Evolutionary conservation across 176 grass and related monocot genomes (phyloP).

Genomic region (Aegilops tauschii): DNA sequence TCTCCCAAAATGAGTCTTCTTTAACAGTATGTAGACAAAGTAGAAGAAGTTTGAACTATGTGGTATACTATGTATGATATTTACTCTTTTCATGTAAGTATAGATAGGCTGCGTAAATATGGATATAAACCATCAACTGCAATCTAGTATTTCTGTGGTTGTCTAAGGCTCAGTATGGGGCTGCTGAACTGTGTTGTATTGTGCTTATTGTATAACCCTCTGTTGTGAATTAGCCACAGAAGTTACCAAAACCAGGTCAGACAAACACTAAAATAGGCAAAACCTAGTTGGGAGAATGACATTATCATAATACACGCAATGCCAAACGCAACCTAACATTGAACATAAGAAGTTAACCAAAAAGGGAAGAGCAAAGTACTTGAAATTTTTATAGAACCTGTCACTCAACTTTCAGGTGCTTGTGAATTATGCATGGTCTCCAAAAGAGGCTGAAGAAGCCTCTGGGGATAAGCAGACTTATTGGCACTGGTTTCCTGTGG

Average conservation of each 20-base stretch:
- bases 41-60: too few species aligned
- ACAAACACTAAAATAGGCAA: too few species aligned
- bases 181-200: background rate
- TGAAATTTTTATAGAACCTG: background rate
- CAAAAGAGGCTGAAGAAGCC: conserved; percentile 80
- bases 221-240: too few species aligned
- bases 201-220: background rate
- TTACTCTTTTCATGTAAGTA: background rate
- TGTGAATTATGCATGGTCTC: conserved; percentile 80
- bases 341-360: too few species aligned
- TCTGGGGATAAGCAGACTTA: conserved; percentile 40
- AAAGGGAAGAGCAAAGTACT: background rate
- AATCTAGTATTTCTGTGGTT: background rate
- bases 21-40: too few species aligned
- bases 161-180: too few species aligned
- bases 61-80: background rate
- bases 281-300: too few species aligned
- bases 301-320: too few species aligned
- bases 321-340: too few species aligned
- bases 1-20: too few species aligned
- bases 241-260: too few species aligned
- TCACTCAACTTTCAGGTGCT: conserved; percentile 51
- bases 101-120: background rate
- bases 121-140: background rate
- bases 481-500: background rate